Evolutionary conservation across 2,329 filamentous ascomycete genomes (phyloP).

Genomic region (Fusarium aywerte): DNA sequence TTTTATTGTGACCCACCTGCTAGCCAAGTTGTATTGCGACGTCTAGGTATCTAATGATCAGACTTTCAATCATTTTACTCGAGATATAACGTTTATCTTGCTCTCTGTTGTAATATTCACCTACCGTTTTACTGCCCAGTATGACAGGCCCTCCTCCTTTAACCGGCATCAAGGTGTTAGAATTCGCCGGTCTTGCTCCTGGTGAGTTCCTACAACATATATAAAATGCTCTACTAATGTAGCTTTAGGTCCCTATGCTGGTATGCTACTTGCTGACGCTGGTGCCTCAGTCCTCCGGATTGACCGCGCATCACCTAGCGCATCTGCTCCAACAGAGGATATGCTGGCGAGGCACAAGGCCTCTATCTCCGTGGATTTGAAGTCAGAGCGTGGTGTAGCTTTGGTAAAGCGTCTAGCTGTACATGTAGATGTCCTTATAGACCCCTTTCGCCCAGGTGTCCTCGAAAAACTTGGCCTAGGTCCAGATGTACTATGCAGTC

Average conservation of each 20-base stretch:
- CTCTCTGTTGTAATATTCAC: not conserved
- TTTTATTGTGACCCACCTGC: too few relatives aligned
- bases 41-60: too few relatives aligned
- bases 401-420: constrained; percentile 73
- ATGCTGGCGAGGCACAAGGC: constrained; percentile 82
- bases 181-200: constrained; percentile 71
- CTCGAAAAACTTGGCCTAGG: constrained; percentile 85
- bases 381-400: constrained; percentile 69
- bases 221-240: not conserved
- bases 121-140: not conserved
- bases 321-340: constrained; percentile 69
- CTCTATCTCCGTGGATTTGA: constrained; percentile 84
- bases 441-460: constrained; percentile 92
- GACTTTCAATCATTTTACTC: not conserved
- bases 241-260: constrained; percentile 80
- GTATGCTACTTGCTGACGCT: constrained; percentile 88
- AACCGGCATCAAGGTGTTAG: constrained; percentile 66
- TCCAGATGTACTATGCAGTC: constrained; percentile 71
- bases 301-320: constrained; percentile 70
- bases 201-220: constrained; percentile 54
- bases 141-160: constrained; percentile 53
- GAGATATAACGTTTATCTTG: not conserved
- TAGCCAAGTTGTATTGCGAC: too few relatives aligned
- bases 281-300: constrained; percentile 89
- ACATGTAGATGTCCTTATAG: constrained; percentile 88